Percentiles rank a stretch among this genome's conserved stretches.
These are phyloP conservation scores for Omphalotus guepiniiformis DNA, from an alignment of 768 basidiomycete genomes.

Conservation along the genomic window DNA sequence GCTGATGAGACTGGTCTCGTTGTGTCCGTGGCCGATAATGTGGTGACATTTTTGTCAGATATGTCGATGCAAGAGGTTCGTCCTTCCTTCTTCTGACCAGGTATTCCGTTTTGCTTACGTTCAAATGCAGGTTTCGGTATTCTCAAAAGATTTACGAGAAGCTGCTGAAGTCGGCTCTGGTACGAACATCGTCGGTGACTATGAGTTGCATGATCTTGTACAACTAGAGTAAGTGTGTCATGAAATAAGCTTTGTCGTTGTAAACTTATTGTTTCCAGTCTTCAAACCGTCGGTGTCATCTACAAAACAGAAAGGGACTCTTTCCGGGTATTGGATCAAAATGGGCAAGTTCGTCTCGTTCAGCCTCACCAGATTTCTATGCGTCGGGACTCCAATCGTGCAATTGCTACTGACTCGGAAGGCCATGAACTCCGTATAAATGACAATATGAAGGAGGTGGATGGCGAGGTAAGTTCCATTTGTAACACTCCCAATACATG, in stretches of 20 bases:
- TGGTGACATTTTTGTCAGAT: conserved; percentile 96
- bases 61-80: conserved; percentile 92
- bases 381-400: conserved; percentile 70
- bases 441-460: conserved; percentile 91
- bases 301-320: conserved; percentile 96
- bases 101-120: conserved; percentile 9
- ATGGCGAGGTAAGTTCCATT: conserved; percentile 65
- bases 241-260: conserved; percentile 1
- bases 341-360: conserved; percentile 82
- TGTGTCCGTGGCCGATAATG: conserved; percentile 83
- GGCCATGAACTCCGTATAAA: conserved; percentile 82
- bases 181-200: conserved; percentile 86
- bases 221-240: conserved; percentile 90
- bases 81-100: not conserved
- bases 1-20: conserved; percentile 95
- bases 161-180: conserved; percentile 96
- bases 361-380: conserved; percentile 94
- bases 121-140: conserved; percentile 88
- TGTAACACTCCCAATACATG: not conserved
- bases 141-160: conserved; percentile 94
- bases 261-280: conserved; percentile 38
- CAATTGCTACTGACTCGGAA: conserved; percentile 87
- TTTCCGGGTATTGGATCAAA: conserved; percentile 94
- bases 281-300: conserved; percentile 93
- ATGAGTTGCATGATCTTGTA: conserved; percentile 94